phyloP scores from a whole-genome alignment of 2,329 filamentous ascomycete species.

The Keithomyces neogunnii region DNA sequence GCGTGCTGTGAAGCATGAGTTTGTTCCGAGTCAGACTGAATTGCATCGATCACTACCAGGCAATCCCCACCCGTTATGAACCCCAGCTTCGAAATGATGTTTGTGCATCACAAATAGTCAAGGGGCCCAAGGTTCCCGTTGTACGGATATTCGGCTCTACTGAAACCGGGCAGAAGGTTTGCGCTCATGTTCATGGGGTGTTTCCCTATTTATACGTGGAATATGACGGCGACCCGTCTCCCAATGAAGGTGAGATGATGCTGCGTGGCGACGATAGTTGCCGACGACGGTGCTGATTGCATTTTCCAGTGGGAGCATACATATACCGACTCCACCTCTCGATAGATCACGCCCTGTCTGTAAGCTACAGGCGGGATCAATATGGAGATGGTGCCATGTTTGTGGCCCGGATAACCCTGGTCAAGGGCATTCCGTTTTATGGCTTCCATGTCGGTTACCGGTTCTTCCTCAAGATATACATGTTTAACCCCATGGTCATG shows the following conservation, averaged over 20 bases:
- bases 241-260: slow-evolving; percentile 55
- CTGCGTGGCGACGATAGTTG: neutral
- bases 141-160: slow-evolving; percentile 89
- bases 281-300: slow-evolving; percentile 7
- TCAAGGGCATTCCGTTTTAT: slow-evolving; percentile 93
- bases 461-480: slow-evolving; percentile 89
- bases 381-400: slow-evolving; percentile 59
- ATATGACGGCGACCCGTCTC: slow-evolving; percentile 62
- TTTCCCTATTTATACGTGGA: slow-evolving; percentile 94
- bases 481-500: slow-evolving; percentile 81
- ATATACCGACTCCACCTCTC: slow-evolving; percentile 73
- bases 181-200: slow-evolving; percentile 89
- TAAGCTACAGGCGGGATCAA: slow-evolving; percentile 73
- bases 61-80: slow-evolving; percentile 69
- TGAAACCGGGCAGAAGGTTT: slow-evolving; percentile 91
- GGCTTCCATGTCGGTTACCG: slow-evolving; percentile 90
- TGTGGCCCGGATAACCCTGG: slow-evolving; percentile 82
- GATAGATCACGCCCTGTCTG: slow-evolving; percentile 81
- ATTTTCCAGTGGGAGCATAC: slow-evolving; percentile 57
- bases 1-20: slow-evolving; percentile 34
- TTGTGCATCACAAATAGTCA: slow-evolving; percentile 47
- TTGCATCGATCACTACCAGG: slow-evolving; percentile 92
- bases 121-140: slow-evolving; percentile 69
- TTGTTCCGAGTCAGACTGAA: slow-evolving; percentile 87
- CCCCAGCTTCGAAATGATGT: slow-evolving; percentile 64